A percentile compares a stretch with the other conserved stretches of the same genome.
phyloP scores from a whole-genome alignment of 306 rosid species.

The Vigna unguiculata region DNA sequence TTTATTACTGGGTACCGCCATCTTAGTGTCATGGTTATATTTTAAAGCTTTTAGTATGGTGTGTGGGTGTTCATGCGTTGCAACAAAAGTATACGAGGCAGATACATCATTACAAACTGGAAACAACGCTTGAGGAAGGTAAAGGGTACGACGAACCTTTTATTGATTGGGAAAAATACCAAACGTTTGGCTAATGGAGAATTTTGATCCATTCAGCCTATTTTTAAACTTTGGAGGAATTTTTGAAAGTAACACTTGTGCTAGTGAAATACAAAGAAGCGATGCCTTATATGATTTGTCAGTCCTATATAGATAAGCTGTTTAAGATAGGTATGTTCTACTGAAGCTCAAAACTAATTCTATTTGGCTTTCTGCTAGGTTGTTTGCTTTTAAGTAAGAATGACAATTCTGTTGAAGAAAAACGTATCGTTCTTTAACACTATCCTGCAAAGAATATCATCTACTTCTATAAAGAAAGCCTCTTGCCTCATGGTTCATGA shows the following conservation, averaged over 20 bases:
- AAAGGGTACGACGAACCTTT: conserved; percentile 8
- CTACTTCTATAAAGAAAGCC: conserved; percentile 27
- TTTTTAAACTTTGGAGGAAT: not conserved
- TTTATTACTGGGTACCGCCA: not conserved
- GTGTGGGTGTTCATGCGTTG: not conserved
- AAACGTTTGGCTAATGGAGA: not conserved
- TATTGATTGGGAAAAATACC: not conserved
- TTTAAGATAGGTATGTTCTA: conserved; percentile 1
- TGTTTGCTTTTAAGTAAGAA: conserved; percentile 24
- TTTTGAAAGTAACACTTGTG: not conserved
- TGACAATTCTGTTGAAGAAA: not conserved
- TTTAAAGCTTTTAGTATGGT: not conserved
- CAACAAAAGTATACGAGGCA: not conserved
- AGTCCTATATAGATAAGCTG: not conserved
- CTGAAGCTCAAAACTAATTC: conserved; percentile 9
- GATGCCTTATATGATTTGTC: not conserved
- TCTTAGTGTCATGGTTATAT: not conserved
- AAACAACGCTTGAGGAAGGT: not conserved
- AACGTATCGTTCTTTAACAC: not conserved
- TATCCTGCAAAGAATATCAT: not conserved
- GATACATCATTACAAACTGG: not conserved
- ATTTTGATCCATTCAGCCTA: not conserved
- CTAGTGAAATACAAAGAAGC: not conserved
- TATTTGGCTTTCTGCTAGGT: conserved; percentile 3
- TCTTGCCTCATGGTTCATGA: conserved; percentile 11